Conservation (phyloP, 164 flowering plant genomes). For the Kingdonia uniflora region DNA sequence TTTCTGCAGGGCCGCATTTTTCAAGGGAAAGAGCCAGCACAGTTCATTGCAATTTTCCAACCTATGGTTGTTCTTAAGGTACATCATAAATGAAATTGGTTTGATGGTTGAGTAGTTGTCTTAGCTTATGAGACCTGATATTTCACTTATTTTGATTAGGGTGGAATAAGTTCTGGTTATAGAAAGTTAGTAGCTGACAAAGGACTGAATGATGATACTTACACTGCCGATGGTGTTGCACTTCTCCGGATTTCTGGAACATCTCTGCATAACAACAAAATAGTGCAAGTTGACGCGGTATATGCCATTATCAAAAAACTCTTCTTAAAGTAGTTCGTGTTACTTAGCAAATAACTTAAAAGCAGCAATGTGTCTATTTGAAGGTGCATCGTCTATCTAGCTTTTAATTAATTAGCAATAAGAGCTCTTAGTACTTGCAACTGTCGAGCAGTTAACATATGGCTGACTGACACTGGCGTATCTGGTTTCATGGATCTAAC, state of each 20-base stretch:
- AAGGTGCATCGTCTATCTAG: too few relatives aligned
- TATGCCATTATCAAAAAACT: neutral
- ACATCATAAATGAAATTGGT: slow-evolving; percentile 1
- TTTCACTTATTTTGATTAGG: slow-evolving; percentile 28
- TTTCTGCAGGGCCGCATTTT: slow-evolving; percentile 69
- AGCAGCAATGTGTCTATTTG: too few relatives aligned
- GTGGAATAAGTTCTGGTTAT: slow-evolving; percentile 93
- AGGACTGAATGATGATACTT: slow-evolving; percentile 76
- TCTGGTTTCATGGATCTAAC: too few relatives aligned
- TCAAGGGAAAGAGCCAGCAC: slow-evolving; percentile 97
- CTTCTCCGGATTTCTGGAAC: slow-evolving; percentile 75
- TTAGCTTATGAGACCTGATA: neutral
- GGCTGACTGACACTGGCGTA: too few relatives aligned
- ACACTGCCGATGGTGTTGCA: slow-evolving; percentile 68
- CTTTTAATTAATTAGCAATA: too few relatives aligned
- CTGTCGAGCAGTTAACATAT: too few relatives aligned
- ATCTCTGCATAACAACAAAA: slow-evolving; percentile 73
- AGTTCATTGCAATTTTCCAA: slow-evolving; percentile 87
- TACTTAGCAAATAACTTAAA: too few relatives aligned
- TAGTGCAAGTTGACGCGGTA: slow-evolving; percentile 89
- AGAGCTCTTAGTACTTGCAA: too few relatives aligned
- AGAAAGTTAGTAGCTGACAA: slow-evolving; percentile 63
- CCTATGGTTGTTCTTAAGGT: slow-evolving; percentile 96
- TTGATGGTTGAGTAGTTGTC: neutral
- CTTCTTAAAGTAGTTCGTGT: too few relatives aligned